Evolutionary conservation across 345 rosid species (phyloP), one percentile per base, ranked within the genome.

Genomic region (Salix exigua): DNA sequence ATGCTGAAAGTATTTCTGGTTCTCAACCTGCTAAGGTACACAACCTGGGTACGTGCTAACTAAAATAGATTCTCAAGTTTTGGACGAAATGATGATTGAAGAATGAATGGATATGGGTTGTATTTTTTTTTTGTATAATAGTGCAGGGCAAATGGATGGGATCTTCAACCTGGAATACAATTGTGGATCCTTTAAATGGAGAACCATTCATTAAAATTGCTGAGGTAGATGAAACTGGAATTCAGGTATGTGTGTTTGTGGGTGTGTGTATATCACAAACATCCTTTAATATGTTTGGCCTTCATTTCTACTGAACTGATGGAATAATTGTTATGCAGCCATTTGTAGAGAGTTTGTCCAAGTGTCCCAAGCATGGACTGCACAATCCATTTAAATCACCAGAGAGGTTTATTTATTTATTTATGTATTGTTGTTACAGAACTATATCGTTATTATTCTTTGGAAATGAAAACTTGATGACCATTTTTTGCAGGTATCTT

Each of bases 311-410:
- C 74, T 64, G 65, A 35, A 67, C 9, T 82, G 73, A 75, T 86
- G 70, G 77, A 66, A 50, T 77, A 77, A 46, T 40, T 30, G n/a
- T 77, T 73, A 73, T 87, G 86, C 85, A 96, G 99, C 96, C 97
- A 77, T 96, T 88, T 87, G 94, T 93, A 67, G 96, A 92, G 82
- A 93, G 99, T 89, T 89, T 96, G 87, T 78, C 91, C 73, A 88
- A 87, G 84, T 96, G 99, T 85, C 94, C 98, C 0, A 96, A 96
- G 86, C 97, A 92, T 87, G 99, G 98, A 73, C 78, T 96, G 10
- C 99, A 92, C 86, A 96, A 96, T 88, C 99, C 99, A 77, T 96
- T 96, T 80, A 96, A 92, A 75, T 85, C 96, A 79, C 98, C 97
- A 0, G 99, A 93, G 86, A 93, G 98, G 99, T 96, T 81, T 73